Percentiles rank a stretch among this genome's conserved stretches.
These are phyloP conservation scores for Arabidopsis hybrid DNA, from an alignment of 441 rosid species.

Conservation along the genomic window DNA sequence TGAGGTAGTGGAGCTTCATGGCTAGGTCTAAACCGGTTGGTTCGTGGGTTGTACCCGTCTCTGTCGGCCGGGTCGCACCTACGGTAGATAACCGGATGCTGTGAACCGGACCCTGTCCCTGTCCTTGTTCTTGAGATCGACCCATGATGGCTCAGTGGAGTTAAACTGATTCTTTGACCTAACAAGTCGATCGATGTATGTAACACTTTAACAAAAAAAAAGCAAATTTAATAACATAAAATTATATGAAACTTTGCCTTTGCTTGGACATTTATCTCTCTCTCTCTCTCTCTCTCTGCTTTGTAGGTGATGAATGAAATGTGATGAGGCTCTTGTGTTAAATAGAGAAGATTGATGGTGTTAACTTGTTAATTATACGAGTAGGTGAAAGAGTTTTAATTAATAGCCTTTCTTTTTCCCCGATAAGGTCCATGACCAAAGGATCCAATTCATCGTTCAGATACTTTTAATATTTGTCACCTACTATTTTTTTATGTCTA, in stretches of 20 bases:
- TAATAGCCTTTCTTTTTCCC: background rate
- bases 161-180: slow-evolving; percentile 7
- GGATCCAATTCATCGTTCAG: background rate
- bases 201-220: background rate
- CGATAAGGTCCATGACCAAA: background rate
- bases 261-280: background rate
- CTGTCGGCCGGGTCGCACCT: slow-evolving; percentile 48
- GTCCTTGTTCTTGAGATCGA: slow-evolving; percentile 25
- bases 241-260: background rate
- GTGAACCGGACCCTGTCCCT: slow-evolving; percentile 41
- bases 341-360: slow-evolving; percentile 9
- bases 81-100: slow-evolving; percentile 64
- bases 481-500: background rate
- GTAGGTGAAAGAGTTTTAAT: slow-evolving; percentile 5
- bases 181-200: background rate
- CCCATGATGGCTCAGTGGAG: slow-evolving; percentile 24
- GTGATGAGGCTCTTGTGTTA: slow-evolving; percentile 8
- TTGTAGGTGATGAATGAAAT: slow-evolving; percentile 1
- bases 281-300: too few relatives aligned
- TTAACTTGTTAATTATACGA: background rate
- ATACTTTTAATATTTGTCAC: background rate
- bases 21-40: slow-evolving; percentile 65
- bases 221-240: background rate
- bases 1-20: slow-evolving; percentile 81
- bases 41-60: slow-evolving; percentile 49